Evolutionary conservation across 495 filamentous ascomycete species (phyloP).

Genomic region (Hyaloscypha hepaticicola): DNA sequence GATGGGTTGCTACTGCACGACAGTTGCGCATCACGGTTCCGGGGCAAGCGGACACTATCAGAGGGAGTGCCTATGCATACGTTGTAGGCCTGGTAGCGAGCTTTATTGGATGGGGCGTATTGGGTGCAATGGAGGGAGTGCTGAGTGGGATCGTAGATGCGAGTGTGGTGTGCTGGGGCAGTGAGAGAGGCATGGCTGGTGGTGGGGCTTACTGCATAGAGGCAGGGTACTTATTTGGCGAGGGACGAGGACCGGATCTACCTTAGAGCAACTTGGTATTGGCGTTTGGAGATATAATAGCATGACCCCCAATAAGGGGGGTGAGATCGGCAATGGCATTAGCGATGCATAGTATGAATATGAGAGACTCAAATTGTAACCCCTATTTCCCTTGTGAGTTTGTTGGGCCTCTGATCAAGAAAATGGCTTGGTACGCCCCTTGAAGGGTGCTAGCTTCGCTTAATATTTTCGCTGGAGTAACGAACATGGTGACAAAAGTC

Average conservation of each 20-base stretch:
- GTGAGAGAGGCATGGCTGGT: conserved; percentile 69
- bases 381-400: background rate
- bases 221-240: conserved; percentile 78
- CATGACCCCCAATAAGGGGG: background rate
- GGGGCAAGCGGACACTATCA: conserved; percentile 47
- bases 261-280: background rate
- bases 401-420: too few species aligned
- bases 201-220: conserved; percentile 84
- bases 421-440: too few species aligned
- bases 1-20: conserved; percentile 91
- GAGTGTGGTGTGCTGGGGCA: conserved; percentile 89
- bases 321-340: background rate
- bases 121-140: conserved; percentile 94
- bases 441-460: too few species aligned
- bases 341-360: background rate
- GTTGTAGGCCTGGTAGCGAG: conserved; percentile 88
- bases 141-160: conserved; percentile 91
- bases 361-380: background rate
- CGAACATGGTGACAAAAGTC: too few species aligned
- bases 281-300: background rate
- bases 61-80: conserved; percentile 92
- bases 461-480: too few species aligned
- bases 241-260: conserved; percentile 33
- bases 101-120: conserved; percentile 90
- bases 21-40: conserved; percentile 56